phyloP scores from a whole-genome alignment of 2,329 filamentous ascomycete genomes.

The Diaporthe caulivora region DNA sequence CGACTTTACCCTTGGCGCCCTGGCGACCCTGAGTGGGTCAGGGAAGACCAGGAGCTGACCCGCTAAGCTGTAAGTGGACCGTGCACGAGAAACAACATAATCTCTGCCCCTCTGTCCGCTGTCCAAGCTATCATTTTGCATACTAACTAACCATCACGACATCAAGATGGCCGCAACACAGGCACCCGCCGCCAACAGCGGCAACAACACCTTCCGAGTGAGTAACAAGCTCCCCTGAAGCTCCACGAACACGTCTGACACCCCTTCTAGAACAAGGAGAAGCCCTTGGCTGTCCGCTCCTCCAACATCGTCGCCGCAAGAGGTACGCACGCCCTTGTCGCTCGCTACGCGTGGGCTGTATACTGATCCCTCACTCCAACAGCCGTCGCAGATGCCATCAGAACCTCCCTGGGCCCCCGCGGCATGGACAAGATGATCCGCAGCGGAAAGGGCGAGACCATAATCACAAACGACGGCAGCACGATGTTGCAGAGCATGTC shows the following conservation, averaged over 20 bases:
- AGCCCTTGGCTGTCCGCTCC: conserved; percentile 95
- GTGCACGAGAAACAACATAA: conserved; percentile 1
- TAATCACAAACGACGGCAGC: conserved; percentile 99
- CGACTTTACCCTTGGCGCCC: background rate
- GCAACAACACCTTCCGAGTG: conserved; percentile 69
- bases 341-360: conserved; percentile 7
- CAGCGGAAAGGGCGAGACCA: conserved; percentile 94
- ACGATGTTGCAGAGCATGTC: conserved; percentile 99
- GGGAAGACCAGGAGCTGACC: background rate
- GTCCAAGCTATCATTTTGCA: conserved; percentile 38
- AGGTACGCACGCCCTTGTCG: conserved; percentile 66
- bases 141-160: background rate
- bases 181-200: conserved; percentile 55
- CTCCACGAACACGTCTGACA: conserved; percentile 21
- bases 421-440: conserved; percentile 99
- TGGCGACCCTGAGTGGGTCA: too few species aligned
- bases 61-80: background rate
- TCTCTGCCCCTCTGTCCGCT: background rate
- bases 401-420: conserved; percentile 94
- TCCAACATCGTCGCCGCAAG: conserved; percentile 97
- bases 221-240: conserved; percentile 44
- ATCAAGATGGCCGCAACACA: conserved; percentile 57
- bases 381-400: conserved; percentile 96
- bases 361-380: conserved; percentile 51
- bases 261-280: conserved; percentile 82